These are phyloP conservation scores for Hyphopichia pseudoburtonii DNA, from an alignment of 1,139 yeast genomes.

Conservation along the genomic window DNA sequence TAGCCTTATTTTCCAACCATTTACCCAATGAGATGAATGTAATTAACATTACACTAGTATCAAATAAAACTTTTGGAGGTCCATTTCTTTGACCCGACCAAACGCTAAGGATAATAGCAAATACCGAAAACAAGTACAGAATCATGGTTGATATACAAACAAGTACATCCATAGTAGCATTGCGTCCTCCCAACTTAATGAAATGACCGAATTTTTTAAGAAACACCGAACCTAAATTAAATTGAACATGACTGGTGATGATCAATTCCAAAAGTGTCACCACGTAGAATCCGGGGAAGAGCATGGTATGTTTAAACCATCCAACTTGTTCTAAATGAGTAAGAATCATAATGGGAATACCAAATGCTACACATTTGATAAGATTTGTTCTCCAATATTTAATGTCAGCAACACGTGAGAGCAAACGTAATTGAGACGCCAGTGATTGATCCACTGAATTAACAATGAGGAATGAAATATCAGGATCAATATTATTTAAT, in stretches of 20 bases:
- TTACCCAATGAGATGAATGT: slow-evolving; percentile 86
- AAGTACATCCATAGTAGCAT: slow-evolving; percentile 94
- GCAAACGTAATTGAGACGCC: slow-evolving; percentile 63
- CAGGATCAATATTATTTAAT: slow-evolving; percentile 25
- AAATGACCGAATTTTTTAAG: slow-evolving; percentile 65
- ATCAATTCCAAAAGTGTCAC: slow-evolving; percentile 62
- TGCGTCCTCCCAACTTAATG: slow-evolving; percentile 55
- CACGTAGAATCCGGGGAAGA: slow-evolving; percentile 55
- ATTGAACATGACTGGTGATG: slow-evolving; percentile 67
- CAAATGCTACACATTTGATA: slow-evolving; percentile 50
- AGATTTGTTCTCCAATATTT: slow-evolving; percentile 64
- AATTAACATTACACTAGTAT: slow-evolving; percentile 82
- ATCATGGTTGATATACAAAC: slow-evolving; percentile 81
- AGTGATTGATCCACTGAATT: slow-evolving; percentile 47
- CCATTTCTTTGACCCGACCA: slow-evolving; percentile 33
- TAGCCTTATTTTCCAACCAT: slow-evolving; percentile 87
- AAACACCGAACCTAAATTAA: slow-evolving; percentile 64
- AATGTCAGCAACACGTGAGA: slow-evolving; percentile 72
- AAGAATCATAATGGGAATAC: slow-evolving; percentile 63
- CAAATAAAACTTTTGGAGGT: slow-evolving; percentile 78
- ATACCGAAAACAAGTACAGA: slow-evolving; percentile 71
- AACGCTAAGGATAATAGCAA: slow-evolving; percentile 51
- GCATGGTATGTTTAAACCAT: slow-evolving; percentile 24
- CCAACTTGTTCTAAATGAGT: slow-evolving; percentile 47
- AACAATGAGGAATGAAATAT: slow-evolving; percentile 38